phyloP scores from a whole-genome alignment of 106 monocot genomes.

The Hemerocallis citrina region DNA sequence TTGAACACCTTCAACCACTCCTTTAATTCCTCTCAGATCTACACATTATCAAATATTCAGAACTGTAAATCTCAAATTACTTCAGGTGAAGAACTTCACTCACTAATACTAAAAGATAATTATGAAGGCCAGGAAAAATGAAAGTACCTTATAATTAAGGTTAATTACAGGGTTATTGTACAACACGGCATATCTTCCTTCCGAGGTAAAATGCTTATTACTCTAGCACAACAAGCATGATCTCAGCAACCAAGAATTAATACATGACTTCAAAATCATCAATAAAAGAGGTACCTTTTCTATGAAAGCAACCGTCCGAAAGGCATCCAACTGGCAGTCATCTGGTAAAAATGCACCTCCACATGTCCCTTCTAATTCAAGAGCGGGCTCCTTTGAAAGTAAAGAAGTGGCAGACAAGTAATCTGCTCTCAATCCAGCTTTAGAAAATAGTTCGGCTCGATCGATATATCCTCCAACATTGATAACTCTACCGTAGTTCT shows the following conservation, averaged over 20 bases:
- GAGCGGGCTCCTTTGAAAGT: conserved; percentile 52
- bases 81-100: neutral
- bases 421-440: conserved; percentile 61
- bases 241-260: neutral
- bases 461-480: conserved; percentile 55
- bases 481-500: conserved; percentile 45
- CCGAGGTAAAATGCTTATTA: conserved; percentile 41
- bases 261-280: neutral
- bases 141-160: conserved; percentile 56
- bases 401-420: conserved; percentile 43
- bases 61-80: neutral
- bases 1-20: conserved; percentile 71
- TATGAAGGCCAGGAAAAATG: neutral
- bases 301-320: conserved; percentile 49
- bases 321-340: conserved; percentile 88
- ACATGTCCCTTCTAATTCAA: conserved; percentile 41
- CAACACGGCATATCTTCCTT: conserved; percentile 76
- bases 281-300: conserved; percentile 38
- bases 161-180: conserved; percentile 60
- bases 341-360: conserved; percentile 66
- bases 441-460: conserved; percentile 36
- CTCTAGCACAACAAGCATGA: conserved; percentile 27
- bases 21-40: conserved; percentile 53
- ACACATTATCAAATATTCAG: conserved; percentile 5
- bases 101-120: neutral